Conservation (phyloP, 2,329 filamentous ascomycete species). For the Chaetomium globosum region DNA sequence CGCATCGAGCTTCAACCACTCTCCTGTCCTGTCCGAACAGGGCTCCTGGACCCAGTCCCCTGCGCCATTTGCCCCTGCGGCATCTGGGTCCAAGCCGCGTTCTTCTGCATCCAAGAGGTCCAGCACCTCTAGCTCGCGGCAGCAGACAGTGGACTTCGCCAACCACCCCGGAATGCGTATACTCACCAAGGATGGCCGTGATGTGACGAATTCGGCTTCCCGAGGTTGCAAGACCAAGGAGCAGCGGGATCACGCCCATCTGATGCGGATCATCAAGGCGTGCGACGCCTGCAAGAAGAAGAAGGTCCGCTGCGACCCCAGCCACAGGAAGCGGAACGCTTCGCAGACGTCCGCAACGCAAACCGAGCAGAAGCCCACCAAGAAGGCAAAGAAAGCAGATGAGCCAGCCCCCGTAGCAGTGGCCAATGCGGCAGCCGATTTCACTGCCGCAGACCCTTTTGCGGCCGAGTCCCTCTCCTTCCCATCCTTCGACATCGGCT, state of each 20-base stretch:
- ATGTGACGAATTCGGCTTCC: slow-evolving; percentile 65
- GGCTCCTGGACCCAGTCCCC: slow-evolving; percentile 49
- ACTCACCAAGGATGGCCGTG: slow-evolving; percentile 63
- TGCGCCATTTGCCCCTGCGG: slow-evolving; percentile 37
- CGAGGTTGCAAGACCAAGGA: slow-evolving; percentile 68
- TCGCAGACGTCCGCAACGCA: slow-evolving; percentile 40
- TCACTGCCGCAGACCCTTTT: slow-evolving; percentile 28
- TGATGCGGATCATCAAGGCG: slow-evolving; percentile 70
- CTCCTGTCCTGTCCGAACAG: slow-evolving; percentile 53
- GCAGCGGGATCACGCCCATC: slow-evolving; percentile 66
- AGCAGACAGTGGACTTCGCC: slow-evolving; percentile 51
- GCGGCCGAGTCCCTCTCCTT: slow-evolving; percentile 29
- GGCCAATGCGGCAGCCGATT: slow-evolving; percentile 32
- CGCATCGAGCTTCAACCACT: slow-evolving; percentile 52
- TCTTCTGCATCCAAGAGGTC: slow-evolving; percentile 36
- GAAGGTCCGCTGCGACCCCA: slow-evolving; percentile 65
- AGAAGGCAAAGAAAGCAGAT: slow-evolving; percentile 47
- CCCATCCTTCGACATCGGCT: slow-evolving; percentile 26
- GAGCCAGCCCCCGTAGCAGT: slow-evolving; percentile 24
- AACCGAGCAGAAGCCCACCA: slow-evolving; percentile 44
- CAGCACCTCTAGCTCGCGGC: slow-evolving; percentile 39
- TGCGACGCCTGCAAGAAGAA: slow-evolving; percentile 64
- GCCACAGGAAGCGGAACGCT: slow-evolving; percentile 55
- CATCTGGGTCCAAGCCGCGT: slow-evolving; percentile 37
- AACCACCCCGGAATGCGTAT: slow-evolving; percentile 67